Evolutionary conservation across 106 monocot genomes (phyloP), one percentile per base, ranked within the genome.

Genomic region (Dendrobium nobile): DNA sequence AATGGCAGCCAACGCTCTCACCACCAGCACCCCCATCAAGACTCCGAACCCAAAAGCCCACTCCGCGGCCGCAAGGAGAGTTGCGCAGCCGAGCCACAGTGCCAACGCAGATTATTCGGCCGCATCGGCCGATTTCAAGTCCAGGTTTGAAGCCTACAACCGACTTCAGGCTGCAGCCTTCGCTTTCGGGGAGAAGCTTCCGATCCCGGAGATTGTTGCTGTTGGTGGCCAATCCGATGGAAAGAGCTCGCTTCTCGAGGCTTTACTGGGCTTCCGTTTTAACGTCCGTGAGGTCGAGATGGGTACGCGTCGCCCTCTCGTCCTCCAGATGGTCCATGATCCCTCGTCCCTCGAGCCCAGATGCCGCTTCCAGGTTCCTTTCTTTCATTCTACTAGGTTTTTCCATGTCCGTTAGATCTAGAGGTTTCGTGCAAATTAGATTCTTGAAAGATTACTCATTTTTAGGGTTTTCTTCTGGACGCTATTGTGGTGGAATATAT

Each of bases 251-350:
- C 95, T 99, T 55, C 84, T 99, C 0, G 99, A 99, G 64, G 95
- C 99, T 4, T 90, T 99, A 15, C 88, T 99, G 2, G 99, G 99
- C 20, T 99, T 99, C 82, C 89, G 99, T 11, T 99, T 99, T 88
- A 99, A 99, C 75, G 91, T 99, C 77, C 86, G 95, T 13, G 95
- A 99, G 89, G 98, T 99, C 55, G 98, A 99, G 86, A 99, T 99
- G 99, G 99, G 99, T 26, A 99, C 99, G 4, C 84, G 99, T 8
- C 79, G 99, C 22, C 99, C 99, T 19, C 99, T 99, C 79, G 91
- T 99, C 2, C 91, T 99, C 43, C 99, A 99, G 87, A 99, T 99
- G 99, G 87, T 99, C 67, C 95, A 99, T 73, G 95, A 99, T 74
- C 86, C 95, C 47, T 77, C 91, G 28, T 91, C 93, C 41, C 86